These are phyloP conservation scores for Persicaria maculosa DNA, from an alignment of 148 eudicot genomes.

Conservation along the genomic window DNA sequence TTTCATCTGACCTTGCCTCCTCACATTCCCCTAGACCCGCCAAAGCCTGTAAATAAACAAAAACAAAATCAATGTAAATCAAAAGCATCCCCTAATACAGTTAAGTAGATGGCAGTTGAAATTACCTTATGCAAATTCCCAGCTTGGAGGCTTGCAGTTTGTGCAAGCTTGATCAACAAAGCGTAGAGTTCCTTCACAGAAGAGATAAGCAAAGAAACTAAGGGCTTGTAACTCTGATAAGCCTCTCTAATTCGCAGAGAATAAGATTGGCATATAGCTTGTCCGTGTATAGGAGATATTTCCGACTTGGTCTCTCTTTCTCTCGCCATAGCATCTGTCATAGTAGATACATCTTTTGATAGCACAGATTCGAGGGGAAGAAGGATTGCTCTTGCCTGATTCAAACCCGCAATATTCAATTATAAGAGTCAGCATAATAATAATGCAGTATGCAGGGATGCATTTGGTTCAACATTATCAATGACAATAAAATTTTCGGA, in stretches of 20 bases:
- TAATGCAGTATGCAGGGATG: background rate
- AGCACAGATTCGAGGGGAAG: conserved; percentile 90
- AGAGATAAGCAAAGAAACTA: conserved; percentile 57
- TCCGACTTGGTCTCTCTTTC: conserved; percentile 69
- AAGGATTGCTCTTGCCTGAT: conserved; percentile 71
- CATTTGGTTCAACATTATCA: background rate
- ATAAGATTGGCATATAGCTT: conserved; percentile 93
- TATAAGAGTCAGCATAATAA: background rate
- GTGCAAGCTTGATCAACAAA: conserved; percentile 67
- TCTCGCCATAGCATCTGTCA: conserved; percentile 84
- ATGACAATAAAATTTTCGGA: background rate
- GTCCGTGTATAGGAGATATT: conserved; percentile 91
- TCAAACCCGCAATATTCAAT: conserved; percentile 15
- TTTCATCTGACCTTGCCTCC: conserved; percentile 55
- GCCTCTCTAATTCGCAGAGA: conserved; percentile 62
- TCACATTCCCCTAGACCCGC: conserved; percentile 81
- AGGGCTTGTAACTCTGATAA: conserved; percentile 52
- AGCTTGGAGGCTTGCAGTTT: conserved; percentile 88
- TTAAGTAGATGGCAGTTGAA: background rate
- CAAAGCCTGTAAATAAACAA: conserved; percentile 53
- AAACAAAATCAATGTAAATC: background rate
- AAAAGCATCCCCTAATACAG: background rate
- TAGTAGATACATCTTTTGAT: conserved; percentile 85
- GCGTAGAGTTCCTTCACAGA: conserved; percentile 82
- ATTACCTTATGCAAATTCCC: conserved; percentile 92